Percentiles rank a stretch among this genome's conserved stretches.
Evolutionary conservation across 2,329 filamentous ascomycete genomes (phyloP).

Genomic region (Microsporum ferrugineum): DNA sequence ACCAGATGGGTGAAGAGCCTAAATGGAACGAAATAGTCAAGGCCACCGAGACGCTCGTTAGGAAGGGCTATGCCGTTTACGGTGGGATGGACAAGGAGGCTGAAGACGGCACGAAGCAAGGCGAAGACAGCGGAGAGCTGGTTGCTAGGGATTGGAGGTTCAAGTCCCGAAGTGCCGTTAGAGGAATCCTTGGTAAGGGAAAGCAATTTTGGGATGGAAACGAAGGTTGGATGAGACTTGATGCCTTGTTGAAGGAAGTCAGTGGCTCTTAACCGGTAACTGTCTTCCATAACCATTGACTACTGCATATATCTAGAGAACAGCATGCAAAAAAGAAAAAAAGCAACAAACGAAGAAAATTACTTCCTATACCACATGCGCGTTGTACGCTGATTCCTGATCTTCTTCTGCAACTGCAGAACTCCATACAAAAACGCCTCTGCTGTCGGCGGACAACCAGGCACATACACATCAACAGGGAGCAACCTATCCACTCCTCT

Average conservation of each 20-base stretch:
- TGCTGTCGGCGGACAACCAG: constrained; percentile 52
- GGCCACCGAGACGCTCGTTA: constrained; percentile 67
- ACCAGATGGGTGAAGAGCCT: constrained; percentile 45
- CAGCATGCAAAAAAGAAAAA: neutral
- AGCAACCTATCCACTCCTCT: constrained; percentile 66
- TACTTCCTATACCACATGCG: constrained; percentile 47
- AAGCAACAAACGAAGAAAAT: neutral
- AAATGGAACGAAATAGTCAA: constrained; percentile 63
- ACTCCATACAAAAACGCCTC: constrained; percentile 50
- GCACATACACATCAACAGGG: constrained; percentile 70
- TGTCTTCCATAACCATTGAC: neutral
- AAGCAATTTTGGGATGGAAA: constrained; percentile 73
- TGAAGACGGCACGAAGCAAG: constrained; percentile 34
- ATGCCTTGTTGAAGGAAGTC: constrained; percentile 29
- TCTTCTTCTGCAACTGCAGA: constrained; percentile 67
- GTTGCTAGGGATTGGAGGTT: constrained; percentile 76
- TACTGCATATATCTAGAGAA: neutral
- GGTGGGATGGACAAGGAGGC: constrained; percentile 46
- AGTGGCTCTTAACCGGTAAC: constrained; percentile 14
- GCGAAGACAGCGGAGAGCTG: constrained; percentile 41
- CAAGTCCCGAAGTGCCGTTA: constrained; percentile 73
- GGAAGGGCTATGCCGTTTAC: constrained; percentile 67
- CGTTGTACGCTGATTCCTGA: constrained; percentile 43
- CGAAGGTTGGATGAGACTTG: constrained; percentile 30
- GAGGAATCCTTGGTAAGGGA: constrained; percentile 71